A percentile compares a stretch with the other conserved stretches of the same genome.
phyloP scores from a whole-genome alignment of 2,329 filamentous ascomycete species.

The Grosmannia penicillata region DNA sequence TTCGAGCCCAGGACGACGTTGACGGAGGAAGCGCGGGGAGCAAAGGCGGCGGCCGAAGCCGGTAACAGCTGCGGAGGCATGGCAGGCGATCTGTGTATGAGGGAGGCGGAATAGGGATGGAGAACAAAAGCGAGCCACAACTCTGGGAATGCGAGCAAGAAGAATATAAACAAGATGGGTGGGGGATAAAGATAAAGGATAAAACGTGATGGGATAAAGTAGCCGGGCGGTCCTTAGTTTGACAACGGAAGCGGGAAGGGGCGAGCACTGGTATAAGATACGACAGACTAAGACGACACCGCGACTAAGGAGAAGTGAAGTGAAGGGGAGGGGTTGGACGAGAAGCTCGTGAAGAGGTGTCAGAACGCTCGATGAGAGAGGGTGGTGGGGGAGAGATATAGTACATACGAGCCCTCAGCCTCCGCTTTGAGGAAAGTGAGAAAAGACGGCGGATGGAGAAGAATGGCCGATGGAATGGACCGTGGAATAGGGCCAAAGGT shows the following conservation, averaged over 20 bases:
- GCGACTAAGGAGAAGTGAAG: constrained; percentile 42
- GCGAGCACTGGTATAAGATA: too few relatives aligned
- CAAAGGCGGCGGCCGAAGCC: constrained; percentile 91
- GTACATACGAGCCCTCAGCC: constrained; percentile 5
- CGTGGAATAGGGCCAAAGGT: neutral
- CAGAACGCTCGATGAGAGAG: constrained; percentile 15
- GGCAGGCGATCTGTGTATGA: constrained; percentile 8
- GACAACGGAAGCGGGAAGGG: neutral
- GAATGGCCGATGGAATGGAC: constrained; percentile 1
- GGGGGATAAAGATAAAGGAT: neutral
- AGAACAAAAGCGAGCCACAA: constrained; percentile 7
- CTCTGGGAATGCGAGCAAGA: neutral
- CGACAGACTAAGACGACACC: constrained; percentile 26
- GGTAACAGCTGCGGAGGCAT: constrained; percentile 87
- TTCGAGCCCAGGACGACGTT: constrained; percentile 89
- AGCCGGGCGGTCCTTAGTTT: constrained; percentile 11
- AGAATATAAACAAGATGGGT: neutral
- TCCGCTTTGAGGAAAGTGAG: constrained; percentile 7
- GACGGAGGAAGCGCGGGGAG: constrained; percentile 74
- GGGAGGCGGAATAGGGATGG: constrained; percentile 15
- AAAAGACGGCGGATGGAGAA: neutral
- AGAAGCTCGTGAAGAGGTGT: constrained; percentile 25
- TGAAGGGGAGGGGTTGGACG: constrained; percentile 37
- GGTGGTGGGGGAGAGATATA: constrained; percentile 37
- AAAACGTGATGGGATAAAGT: neutral